phyloP scores from a whole-genome alignment of 805 yeast species.

The Starmerella riodocensis region DNA sequence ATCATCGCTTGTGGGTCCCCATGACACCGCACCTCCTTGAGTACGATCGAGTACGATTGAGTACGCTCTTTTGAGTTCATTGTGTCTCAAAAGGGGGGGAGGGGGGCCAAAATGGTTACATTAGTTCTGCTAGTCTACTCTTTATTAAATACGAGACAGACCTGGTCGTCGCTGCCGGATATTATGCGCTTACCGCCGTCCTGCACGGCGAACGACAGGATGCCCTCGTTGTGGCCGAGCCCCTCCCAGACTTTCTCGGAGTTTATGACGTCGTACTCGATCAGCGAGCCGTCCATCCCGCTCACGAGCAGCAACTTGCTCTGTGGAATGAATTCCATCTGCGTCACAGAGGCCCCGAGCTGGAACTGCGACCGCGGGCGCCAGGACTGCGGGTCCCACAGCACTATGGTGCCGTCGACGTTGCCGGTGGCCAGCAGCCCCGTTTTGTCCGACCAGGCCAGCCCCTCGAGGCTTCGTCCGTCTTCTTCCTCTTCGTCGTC shows the following conservation, averaged over 20 bases:
- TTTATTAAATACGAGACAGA: conserved; percentile 50
- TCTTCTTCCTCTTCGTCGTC: conserved; percentile 26
- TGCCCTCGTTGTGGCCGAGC: conserved; percentile 88
- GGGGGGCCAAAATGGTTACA: neutral
- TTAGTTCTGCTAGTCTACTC: neutral
- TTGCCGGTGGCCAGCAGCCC: conserved; percentile 73
- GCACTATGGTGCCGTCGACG: conserved; percentile 73
- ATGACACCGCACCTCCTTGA: neutral
- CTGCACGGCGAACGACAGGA: conserved; percentile 66
- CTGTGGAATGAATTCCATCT: conserved; percentile 47
- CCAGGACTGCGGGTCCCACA: conserved; percentile 81
- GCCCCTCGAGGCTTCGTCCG: conserved; percentile 64
- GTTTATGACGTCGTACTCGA: conserved; percentile 79
- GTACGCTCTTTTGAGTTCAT: neutral
- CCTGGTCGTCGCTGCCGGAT: conserved; percentile 97
- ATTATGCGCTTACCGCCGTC: conserved; percentile 55
- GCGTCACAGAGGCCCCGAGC: conserved; percentile 74
- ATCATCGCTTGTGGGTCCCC: neutral
- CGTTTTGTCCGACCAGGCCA: conserved; percentile 59
- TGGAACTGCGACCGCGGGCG: conserved; percentile 58
- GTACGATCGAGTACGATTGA: too few relatives aligned
- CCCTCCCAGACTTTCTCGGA: conserved; percentile 68
- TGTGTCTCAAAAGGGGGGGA: neutral
- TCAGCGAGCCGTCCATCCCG: conserved; percentile 73
- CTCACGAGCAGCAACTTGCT: conserved; percentile 43